phyloP scores from a whole-genome alignment of 352 stramenopile genomes.

The Phytopythium oedochilum region DNA sequence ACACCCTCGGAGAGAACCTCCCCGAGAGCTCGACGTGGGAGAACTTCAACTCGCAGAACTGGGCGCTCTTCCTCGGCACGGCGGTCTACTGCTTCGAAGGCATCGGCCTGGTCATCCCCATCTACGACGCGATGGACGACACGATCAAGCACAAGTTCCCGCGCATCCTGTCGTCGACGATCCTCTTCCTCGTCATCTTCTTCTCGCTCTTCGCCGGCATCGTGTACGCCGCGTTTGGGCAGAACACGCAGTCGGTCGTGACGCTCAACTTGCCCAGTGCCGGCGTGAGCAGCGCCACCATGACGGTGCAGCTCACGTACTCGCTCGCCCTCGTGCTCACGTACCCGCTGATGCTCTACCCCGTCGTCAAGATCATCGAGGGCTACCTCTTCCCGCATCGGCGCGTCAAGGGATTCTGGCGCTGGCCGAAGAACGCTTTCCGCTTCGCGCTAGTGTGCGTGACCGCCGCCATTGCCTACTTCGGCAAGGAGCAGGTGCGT shows the following conservation, averaged over 20 bases:
- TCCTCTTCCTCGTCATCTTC: slow-evolving; percentile 47
- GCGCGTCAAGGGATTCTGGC: slow-evolving; percentile 49
- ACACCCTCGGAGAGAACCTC: slow-evolving; percentile 28
- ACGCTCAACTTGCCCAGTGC: slow-evolving; percentile 55
- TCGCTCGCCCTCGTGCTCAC: slow-evolving; percentile 63
- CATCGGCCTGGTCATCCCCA: slow-evolving; percentile 65
- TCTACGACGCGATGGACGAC: slow-evolving; percentile 57
- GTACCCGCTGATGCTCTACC: slow-evolving; percentile 72
- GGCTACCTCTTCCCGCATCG: slow-evolving; percentile 45
- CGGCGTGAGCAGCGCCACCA: slow-evolving; percentile 42
- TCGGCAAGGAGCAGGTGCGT: slow-evolving; percentile 40
- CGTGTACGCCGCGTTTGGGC: slow-evolving; percentile 50
- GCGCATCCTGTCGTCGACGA: slow-evolving; percentile 36
- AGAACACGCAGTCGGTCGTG: slow-evolving; percentile 50
- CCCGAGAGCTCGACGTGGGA: slow-evolving; percentile 32
- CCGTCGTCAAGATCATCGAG: slow-evolving; percentile 68
- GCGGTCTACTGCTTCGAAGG: slow-evolving; percentile 70
- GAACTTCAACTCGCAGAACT: slow-evolving; percentile 66
- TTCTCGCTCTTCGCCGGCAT: slow-evolving; percentile 51
- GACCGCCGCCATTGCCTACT: slow-evolving; percentile 58
- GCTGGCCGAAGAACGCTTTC: slow-evolving; percentile 67
- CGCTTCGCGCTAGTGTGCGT: slow-evolving; percentile 56
- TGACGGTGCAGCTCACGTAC: slow-evolving; percentile 62
- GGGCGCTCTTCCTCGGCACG: slow-evolving; percentile 56
- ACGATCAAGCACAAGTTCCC: slow-evolving; percentile 61